Percentiles rank a stretch among this genome's conserved stretches.
These are phyloP conservation scores for Xanthoconium separans DNA, from an alignment of 1,284 basidiomycete species.

Conservation along the genomic window DNA sequence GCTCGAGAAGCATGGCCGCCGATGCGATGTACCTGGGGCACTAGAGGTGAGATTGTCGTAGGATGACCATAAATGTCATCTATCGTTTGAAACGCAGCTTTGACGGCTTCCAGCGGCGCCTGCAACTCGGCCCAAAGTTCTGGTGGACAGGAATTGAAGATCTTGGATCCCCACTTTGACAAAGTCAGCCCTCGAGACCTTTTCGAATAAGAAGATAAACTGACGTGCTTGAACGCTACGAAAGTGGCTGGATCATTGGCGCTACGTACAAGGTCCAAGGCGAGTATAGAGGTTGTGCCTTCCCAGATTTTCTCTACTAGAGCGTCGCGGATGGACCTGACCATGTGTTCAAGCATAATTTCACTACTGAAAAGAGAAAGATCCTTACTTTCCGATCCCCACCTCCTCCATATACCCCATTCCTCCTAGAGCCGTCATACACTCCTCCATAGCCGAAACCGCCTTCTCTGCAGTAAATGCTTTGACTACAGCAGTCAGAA, in stretches of 20 bases:
- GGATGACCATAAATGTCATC: constrained; percentile 16
- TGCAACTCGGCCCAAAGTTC: constrained; percentile 29
- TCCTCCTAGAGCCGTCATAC: constrained; percentile 75
- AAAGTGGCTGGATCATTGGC: constrained; percentile 41
- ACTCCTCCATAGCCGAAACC: constrained; percentile 64
- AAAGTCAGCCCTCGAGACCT: constrained; percentile 2
- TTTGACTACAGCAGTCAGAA: constrained; percentile 72
- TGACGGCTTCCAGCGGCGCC: constrained; percentile 34
- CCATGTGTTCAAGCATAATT: neutral
- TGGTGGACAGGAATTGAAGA: constrained; percentile 43
- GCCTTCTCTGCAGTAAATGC: constrained; percentile 70
- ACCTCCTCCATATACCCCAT: constrained; percentile 85
- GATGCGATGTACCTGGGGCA: constrained; percentile 54
- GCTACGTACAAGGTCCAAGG: constrained; percentile 64
- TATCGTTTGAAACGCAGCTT: constrained; percentile 35
- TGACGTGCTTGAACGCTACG: constrained; percentile 37
- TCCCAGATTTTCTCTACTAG: constrained; percentile 85
- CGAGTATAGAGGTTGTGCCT: constrained; percentile 68
- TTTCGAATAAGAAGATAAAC: constrained; percentile 5
- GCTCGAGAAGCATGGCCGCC: constrained; percentile 58
- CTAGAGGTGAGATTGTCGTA: constrained; percentile 38
- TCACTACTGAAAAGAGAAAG: neutral
- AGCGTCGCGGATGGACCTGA: constrained; percentile 57
- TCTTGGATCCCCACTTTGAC: constrained; percentile 51
- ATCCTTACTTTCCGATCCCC: constrained; percentile 55